Evolutionary conservation across 2,329 filamentous ascomycete genomes (phyloP).

Genomic region (Pseudogymnoascus sp.): DNA sequence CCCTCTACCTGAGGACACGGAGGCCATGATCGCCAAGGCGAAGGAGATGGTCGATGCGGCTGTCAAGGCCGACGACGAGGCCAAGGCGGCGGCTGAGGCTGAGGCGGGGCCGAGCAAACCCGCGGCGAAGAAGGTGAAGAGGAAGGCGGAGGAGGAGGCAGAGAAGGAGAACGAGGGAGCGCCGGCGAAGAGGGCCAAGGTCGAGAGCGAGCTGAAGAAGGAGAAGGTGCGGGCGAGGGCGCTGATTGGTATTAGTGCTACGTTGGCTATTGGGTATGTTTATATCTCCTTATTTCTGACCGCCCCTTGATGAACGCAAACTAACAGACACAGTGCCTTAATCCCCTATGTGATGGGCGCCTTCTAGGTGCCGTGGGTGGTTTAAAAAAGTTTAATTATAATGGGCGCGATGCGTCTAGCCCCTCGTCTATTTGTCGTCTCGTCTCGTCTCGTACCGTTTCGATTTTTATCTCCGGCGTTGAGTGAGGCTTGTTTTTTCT

Average conservation of each 20-base stretch:
- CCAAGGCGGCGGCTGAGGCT: conserved; percentile 31
- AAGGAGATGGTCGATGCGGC: conserved; percentile 79
- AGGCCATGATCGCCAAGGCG: conserved; percentile 77
- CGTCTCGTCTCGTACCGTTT: background rate
- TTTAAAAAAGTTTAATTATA: conserved; percentile 3
- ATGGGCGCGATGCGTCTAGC: background rate
- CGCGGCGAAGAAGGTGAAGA: conserved; percentile 52
- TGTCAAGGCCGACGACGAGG: conserved; percentile 42
- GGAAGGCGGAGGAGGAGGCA: conserved; percentile 61
- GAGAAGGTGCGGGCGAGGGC: conserved; percentile 82
- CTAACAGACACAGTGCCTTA: conserved; percentile 25
- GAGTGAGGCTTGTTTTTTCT: conserved; percentile 4
- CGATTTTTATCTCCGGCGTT: background rate
- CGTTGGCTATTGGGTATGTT: conserved; percentile 83
- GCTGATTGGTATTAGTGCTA: conserved; percentile 77
- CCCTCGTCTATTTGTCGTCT: conserved; percentile 5
- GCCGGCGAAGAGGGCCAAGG: conserved; percentile 67
- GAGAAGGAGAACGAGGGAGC: conserved; percentile 38
- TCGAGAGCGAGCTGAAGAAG: conserved; percentile 74
- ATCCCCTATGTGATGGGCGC: conserved; percentile 29
- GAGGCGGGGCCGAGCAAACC: conserved; percentile 28
- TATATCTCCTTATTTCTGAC: conserved; percentile 34
- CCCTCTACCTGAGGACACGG: conserved; percentile 68
- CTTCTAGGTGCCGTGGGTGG: conserved; percentile 14
- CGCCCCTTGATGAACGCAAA: background rate